Evolutionary conservation across 169 alveolate genomes (phyloP), one percentile per base, ranked within the genome.

Genomic region (Cryptosporidium meleagridis): DNA sequence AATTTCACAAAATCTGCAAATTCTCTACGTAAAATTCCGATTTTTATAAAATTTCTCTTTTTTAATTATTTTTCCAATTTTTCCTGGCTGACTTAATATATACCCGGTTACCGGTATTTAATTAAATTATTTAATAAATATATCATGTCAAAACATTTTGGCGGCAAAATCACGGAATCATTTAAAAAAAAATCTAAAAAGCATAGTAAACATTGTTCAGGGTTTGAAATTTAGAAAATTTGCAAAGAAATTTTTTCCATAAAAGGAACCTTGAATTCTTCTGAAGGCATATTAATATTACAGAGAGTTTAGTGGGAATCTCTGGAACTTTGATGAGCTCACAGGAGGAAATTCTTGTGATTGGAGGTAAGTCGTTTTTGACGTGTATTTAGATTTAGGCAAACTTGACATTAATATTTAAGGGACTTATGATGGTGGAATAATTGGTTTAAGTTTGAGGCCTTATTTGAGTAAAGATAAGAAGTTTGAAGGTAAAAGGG

Each of bases 401-500:
- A 33, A 67, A 67, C 45, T 35, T 9, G 52, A 67, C 9, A 26
- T 69, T 44, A 8, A 44, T 72, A 39, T 21, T 29, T 12, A 31
- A 75, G 87, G 87, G 9, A 75, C 87, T 12, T 75, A 75, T 59
- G 87, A 75, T 23, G 87, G 87, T 10, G 71, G 73, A 31, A 75
- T 75, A 8, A 14, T 75, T 10, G 87, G 87, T 8, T 21, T 75
- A 59, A 61, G 69, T 21, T 18, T 75, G 18, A 31, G n/a, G 21
- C 67, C 84, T 29, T 4, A 45, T 14, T 70, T 16, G 58, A 21
- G 55, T n/a, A 31, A 5, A 52, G 23, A 65, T 51, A 10, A 65
- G 7, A 35, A 8, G 18, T 2, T 21, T 26, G 52, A 12, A 8
- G 7, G 31, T 6, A 33, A 21, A 3, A 29, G 0, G 18, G 29